Evolutionary conservation across 805 yeast genomes (phyloP), one percentile per base, ranked within the genome.

Genomic region (Saccharomycopsis capsularis): DNA sequence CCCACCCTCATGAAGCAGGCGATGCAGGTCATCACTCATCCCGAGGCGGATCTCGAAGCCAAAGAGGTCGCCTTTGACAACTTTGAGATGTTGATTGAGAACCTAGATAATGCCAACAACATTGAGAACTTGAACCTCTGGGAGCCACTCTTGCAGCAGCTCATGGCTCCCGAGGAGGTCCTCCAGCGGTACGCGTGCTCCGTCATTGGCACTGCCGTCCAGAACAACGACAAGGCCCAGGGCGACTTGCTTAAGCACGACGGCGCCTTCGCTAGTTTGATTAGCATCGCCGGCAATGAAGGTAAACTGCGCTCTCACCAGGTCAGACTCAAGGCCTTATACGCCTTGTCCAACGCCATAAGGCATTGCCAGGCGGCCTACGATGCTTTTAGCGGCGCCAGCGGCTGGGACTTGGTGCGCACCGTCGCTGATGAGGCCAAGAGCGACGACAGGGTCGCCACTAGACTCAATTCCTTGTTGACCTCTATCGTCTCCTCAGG

Each of bases 21-120:
- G 29, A 76, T 90, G 62, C 59, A 63, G 4, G 80, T 84, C 7
- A 78, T 85, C 3, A 60, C 66, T 2, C 71, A 77, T 58, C 75
- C 78, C 4, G 83, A 80, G 42, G 78, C 79, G 2, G 75, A 75
- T 5, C 57, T 76, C 21, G 91, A 84, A 37, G 73, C 74, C 57
- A 84, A 83, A 57, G 70, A 82, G 45, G 75, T 77, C 6, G 95
- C 97, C 0, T 75, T 89, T 52, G 97, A 91, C 56, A 87, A 88
- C 63, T 84, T 91, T 59, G 96, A 91, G 63, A 88, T 90, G 91
- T 70, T 91, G 45, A 82, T 93, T 43, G 98, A 91, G 62, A 89
- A 89, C 59, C 66, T 91, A 52, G 98, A 93, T 64, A 93, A 93
- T 63, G 98, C 98, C 22, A 90, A 91, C 66, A 88, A 88, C 59